Percentiles rank a stretch among this genome's conserved stretches.
phyloP scores from a whole-genome alignment of 2,329 filamentous ascomycete species.

The Thelonectria olida region DNA sequence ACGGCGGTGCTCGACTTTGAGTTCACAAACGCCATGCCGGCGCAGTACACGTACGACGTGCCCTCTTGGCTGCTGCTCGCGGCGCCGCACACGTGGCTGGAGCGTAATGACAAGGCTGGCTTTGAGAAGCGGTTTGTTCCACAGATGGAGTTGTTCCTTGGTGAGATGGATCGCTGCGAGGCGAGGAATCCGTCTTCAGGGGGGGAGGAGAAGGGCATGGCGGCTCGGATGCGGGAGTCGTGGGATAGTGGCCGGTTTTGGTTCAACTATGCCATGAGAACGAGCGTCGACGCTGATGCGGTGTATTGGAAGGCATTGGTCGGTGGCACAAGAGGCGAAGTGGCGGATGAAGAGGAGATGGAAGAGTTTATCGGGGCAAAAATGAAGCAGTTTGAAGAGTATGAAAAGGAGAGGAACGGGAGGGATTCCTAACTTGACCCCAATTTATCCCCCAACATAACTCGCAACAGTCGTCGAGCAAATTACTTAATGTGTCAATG shows the following conservation, averaged over 20 bases:
- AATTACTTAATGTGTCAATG: too few species aligned
- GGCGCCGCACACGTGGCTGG: slow-evolving; percentile 37
- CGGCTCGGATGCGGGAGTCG: slow-evolving; percentile 3
- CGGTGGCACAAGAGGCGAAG: slow-evolving; percentile 27
- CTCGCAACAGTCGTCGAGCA: too few species aligned
- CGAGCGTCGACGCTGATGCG: slow-evolving; percentile 47
- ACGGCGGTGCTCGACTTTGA: slow-evolving; percentile 51
- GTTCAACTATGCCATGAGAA: slow-evolving; percentile 49
- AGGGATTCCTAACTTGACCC: too few species aligned
- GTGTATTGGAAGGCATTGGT: slow-evolving; percentile 45
- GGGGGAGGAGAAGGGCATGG: neutral
- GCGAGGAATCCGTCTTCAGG: neutral
- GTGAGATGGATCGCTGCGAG: slow-evolving; percentile 44
- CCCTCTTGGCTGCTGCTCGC: slow-evolving; percentile 51
- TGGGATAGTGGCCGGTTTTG: slow-evolving; percentile 46
- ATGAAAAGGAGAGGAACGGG: slow-evolving; percentile 36
- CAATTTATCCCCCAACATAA: too few species aligned
- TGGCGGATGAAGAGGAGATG: slow-evolving; percentile 40
- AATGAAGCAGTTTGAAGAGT: slow-evolving; percentile 42
- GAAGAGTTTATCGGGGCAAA: slow-evolving; percentile 38
- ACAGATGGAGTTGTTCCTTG: slow-evolving; percentile 48
- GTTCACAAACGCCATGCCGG: slow-evolving; percentile 53
- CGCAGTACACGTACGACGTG: slow-evolving; percentile 48
- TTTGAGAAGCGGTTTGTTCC: slow-evolving; percentile 42
- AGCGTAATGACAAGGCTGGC: slow-evolving; percentile 28